phyloP scores from a whole-genome alignment of 2,329 filamentous ascomycete species.

The Botrytis pseudocinerea region DNA sequence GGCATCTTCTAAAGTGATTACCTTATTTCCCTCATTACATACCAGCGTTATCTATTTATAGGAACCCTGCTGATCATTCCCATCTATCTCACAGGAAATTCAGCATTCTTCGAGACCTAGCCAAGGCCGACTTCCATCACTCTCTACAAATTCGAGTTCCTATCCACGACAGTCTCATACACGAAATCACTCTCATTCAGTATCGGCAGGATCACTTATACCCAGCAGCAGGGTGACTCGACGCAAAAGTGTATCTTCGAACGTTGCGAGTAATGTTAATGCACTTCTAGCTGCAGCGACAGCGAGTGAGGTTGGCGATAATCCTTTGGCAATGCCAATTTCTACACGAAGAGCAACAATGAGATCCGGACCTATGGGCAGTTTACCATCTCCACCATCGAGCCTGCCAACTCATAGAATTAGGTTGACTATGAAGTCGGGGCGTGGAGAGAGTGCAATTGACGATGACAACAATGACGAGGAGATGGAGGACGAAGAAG shows the following conservation, averaged over 20 bases:
- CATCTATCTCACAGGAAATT: conserved; percentile 54
- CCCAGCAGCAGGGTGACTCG: conserved; percentile 83
- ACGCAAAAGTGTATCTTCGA: conserved; percentile 87
- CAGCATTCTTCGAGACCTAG: conserved; percentile 66
- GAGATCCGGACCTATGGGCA: conserved; percentile 54
- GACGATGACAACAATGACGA: conserved; percentile 65
- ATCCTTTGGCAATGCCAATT: conserved; percentile 59
- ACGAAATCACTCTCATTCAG: conserved; percentile 78
- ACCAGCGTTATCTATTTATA: conserved; percentile 37
- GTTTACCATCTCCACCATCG: conserved; percentile 64
- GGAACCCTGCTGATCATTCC: conserved; percentile 37
- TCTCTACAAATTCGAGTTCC: conserved; percentile 59
- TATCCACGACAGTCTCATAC: conserved; percentile 47
- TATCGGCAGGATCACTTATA: conserved; percentile 76
- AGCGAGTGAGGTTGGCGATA: conserved; percentile 64
- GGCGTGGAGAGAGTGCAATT: conserved; percentile 62
- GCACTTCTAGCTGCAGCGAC: conserved; percentile 73
- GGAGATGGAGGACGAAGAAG: conserved; percentile 54
- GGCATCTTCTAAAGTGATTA: conserved; percentile 62
- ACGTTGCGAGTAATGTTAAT: conserved; percentile 67
- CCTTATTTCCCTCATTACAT: conserved; percentile 36
- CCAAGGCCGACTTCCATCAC: conserved; percentile 60
- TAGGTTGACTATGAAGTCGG: conserved; percentile 52
- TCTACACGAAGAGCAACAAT: conserved; percentile 65
- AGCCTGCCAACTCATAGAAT: conserved; percentile 61